A percentile compares a stretch with the other conserved stretches of the same genome.
phyloP scores from a whole-genome alignment of 768 basidiomycete species.

The Termitomyces sp. region DNA sequence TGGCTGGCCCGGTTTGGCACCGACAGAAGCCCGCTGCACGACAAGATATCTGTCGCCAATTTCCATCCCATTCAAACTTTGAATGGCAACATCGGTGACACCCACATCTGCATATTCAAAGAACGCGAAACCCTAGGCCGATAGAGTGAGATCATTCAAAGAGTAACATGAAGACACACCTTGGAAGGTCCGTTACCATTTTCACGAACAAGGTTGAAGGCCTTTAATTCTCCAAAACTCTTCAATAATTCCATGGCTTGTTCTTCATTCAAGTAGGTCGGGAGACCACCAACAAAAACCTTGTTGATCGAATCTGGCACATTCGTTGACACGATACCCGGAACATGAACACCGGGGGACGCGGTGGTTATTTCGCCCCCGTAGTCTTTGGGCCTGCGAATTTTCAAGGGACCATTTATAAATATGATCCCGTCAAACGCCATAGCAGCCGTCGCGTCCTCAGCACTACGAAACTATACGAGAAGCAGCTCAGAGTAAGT shows the following conservation, averaged over 20 bases:
- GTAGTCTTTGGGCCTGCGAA: constrained; percentile 97
- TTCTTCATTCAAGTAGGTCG: constrained; percentile 94
- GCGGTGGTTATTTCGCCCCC: constrained; percentile 59
- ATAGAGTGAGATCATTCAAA: neutral
- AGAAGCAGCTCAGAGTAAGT: constrained; percentile 9
- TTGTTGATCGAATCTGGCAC: constrained; percentile 98
- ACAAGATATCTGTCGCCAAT: constrained; percentile 93
- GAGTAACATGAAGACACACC: constrained; percentile 33
- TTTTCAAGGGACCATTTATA: constrained; percentile 92
- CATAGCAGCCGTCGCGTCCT: constrained; percentile 96
- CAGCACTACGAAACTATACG: constrained; percentile 90
- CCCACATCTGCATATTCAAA: constrained; percentile 91
- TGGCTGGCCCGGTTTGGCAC: constrained; percentile 70
- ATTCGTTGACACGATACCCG: constrained; percentile 93
- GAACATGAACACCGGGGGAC: constrained; percentile 72
- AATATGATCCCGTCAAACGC: constrained; percentile 97
- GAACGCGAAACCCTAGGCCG: constrained; percentile 89
- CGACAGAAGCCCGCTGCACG: constrained; percentile 94
- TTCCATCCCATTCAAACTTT: constrained; percentile 96
- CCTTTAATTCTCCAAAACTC: constrained; percentile 95
- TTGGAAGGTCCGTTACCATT: constrained; percentile 86
- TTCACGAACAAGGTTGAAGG: constrained; percentile 97
- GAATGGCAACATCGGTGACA: constrained; percentile 94
- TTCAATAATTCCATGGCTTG: constrained; percentile 98
- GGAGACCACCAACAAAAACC: constrained; percentile 94